Percentiles rank a stretch among this genome's conserved stretches.
Evolutionary conservation across 108 stramenopile species (phyloP).

Genomic region (Nitzschia inconspicua): DNA sequence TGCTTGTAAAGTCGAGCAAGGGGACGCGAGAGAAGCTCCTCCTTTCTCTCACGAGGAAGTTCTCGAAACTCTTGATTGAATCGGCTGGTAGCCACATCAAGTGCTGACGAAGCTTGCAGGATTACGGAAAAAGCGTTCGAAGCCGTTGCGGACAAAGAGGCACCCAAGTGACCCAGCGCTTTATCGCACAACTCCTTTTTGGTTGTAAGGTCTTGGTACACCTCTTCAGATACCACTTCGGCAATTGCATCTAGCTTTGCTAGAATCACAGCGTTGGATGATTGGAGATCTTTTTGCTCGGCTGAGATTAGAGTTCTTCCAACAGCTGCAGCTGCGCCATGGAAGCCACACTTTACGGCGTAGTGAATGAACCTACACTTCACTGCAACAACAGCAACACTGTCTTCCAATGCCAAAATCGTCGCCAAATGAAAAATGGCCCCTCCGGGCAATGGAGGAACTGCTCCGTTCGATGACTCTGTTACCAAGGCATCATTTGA

Average conservation of each 20-base stretch:
- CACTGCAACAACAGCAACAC: slow-evolving; percentile 32
- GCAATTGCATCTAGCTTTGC: slow-evolving; percentile 10
- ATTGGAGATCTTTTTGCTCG: slow-evolving; percentile 29
- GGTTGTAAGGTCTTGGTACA: slow-evolving; percentile 16
- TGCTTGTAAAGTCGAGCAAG: slow-evolving; percentile 29
- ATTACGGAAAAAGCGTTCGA: slow-evolving; percentile 6
- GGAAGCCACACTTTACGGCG: slow-evolving; percentile 40
- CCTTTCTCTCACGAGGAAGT: slow-evolving; percentile 11
- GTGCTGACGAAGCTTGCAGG: slow-evolving; percentile 6
- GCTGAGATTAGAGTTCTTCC: slow-evolving; percentile 55
- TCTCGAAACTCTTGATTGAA: slow-evolving; percentile 2
- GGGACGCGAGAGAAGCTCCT: slow-evolving; percentile 27
- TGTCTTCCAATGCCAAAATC: slow-evolving; percentile 42
- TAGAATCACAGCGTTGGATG: slow-evolving; percentile 5
- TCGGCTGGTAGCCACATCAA: slow-evolving; percentile 19
- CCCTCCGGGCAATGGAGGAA: slow-evolving; percentile 56
- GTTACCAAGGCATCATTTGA: neutral
- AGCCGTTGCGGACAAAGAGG: neutral
- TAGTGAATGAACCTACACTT: slow-evolving; percentile 44
- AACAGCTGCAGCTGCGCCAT: slow-evolving; percentile 53
- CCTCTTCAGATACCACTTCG: slow-evolving; percentile 17
- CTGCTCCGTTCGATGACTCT: slow-evolving; percentile 16
- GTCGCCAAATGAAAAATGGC: slow-evolving; percentile 60
- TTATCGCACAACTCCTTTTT: slow-evolving; percentile 33
- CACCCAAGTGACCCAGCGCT: slow-evolving; percentile 5